Conservation (phyloP, 179 eudicot genomes). For the Spergularia azorica region DNA sequence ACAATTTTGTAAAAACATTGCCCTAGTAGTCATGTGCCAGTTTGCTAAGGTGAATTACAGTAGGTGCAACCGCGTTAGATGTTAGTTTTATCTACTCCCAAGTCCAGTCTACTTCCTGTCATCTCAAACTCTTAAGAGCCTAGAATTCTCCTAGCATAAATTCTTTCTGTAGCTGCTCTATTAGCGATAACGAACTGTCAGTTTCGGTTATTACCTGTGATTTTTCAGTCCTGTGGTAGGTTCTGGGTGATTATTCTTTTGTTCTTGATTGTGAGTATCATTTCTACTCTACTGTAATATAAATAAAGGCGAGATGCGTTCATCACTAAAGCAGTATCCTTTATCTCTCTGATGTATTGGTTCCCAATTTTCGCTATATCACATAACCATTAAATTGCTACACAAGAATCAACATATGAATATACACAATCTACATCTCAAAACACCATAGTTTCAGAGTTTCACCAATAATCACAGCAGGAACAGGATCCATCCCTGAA, state of each 20-base stretch:
- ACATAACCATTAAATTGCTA: background rate
- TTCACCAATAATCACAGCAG: constrained; percentile 67
- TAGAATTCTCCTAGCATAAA: background rate
- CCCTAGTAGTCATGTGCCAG: constrained; percentile 7
- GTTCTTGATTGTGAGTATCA: no score
- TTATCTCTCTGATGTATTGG: no score
- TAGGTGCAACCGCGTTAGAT: background rate
- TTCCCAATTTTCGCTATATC: no score
- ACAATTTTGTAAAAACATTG: constrained; percentile 8
- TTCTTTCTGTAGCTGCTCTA: background rate
- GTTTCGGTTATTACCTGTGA: no score
- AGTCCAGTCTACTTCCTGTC: background rate
- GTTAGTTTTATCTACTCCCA: background rate
- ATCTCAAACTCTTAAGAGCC: background rate
- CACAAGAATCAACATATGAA: background rate
- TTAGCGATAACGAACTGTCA: no score
- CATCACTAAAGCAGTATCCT: no score
- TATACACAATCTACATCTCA: constrained; percentile 1
- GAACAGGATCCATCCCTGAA: constrained; percentile 65
- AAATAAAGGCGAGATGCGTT: no score
- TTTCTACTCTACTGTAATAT: no score
- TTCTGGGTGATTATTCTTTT: no score
- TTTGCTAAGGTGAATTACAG: background rate
- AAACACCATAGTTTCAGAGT: background rate
- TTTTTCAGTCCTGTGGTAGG: no score